Percentiles rank a stretch among this genome's conserved stretches.
Conservation (phyloP, 2,329 filamentous ascomycete genomes). For the Claviceps sp. region DNA sequence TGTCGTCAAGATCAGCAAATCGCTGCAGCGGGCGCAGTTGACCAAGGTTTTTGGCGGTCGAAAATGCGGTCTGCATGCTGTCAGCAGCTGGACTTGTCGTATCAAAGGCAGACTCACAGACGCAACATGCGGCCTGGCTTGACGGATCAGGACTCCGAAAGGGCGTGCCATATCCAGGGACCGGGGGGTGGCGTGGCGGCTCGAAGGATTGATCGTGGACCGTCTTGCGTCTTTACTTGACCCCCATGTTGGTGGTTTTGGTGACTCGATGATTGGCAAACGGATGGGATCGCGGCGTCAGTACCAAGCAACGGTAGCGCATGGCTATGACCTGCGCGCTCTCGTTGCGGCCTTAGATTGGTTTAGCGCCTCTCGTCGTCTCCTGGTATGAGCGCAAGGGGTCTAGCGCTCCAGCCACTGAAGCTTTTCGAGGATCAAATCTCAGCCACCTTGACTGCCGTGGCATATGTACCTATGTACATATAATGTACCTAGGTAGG, state of each 20-base stretch:
- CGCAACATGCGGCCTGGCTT: not conserved
- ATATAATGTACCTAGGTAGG: too few species aligned
- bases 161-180: not conserved
- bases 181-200: not conserved
- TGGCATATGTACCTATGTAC: too few species aligned
- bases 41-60: not conserved
- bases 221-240: not conserved
- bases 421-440: too few species aligned
- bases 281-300: not conserved
- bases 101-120: not conserved
- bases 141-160: not conserved
- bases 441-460: too few species aligned
- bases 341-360: too few species aligned
- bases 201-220: not conserved
- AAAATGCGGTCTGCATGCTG: not conserved
- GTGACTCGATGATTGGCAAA: not conserved
- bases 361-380: too few species aligned
- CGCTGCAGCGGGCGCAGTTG: not conserved
- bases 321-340: too few species aligned
- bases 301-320: not conserved
- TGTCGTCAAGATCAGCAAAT: not conserved
- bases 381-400: too few species aligned
- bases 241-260: too few species aligned
- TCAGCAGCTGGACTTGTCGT: not conserved
- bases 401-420: too few species aligned